Conservation (phyloP, 345 rosid genomes). For the Populus nigra region DNA sequence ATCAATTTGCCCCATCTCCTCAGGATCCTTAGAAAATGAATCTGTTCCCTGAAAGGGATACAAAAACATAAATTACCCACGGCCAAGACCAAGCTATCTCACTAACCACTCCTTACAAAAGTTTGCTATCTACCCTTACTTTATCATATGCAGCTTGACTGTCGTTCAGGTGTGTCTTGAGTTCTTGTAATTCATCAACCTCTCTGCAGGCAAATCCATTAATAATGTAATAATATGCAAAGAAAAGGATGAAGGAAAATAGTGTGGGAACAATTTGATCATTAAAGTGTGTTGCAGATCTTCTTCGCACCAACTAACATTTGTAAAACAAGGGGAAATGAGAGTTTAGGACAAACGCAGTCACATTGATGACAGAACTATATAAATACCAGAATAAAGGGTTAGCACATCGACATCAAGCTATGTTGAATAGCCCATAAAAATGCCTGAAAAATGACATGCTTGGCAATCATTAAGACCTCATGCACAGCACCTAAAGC, state of each 20-base stretch:
- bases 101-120: slow-evolving; percentile 19
- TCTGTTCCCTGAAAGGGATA: slow-evolving; percentile 43
- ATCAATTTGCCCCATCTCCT: slow-evolving; percentile 41
- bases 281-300: neutral
- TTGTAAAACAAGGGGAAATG: neutral
- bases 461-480: neutral
- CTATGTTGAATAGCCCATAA: neutral
- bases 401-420: neutral
- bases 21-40: slow-evolving; percentile 36
- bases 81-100: slow-evolving; percentile 10
- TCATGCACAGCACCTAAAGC: too few relatives aligned
- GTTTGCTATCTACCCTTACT: slow-evolving; percentile 42
- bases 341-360: neutral
- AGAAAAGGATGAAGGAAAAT: neutral
- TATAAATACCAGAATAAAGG: slow-evolving; percentile 1
- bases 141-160: slow-evolving; percentile 40
- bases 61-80: slow-evolving; percentile 21
- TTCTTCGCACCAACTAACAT: neutral
- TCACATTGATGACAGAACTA: slow-evolving; percentile 4
- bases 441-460: neutral
- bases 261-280: too few relatives aligned
- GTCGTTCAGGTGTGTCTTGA: slow-evolving; percentile 39
- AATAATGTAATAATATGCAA: neutral
- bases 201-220: slow-evolving; percentile 51
- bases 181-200: slow-evolving; percentile 60